These are phyloP conservation scores for Erodium maritimum DNA, from an alignment of 345 rosid genomes.

Conservation along the genomic window DNA sequence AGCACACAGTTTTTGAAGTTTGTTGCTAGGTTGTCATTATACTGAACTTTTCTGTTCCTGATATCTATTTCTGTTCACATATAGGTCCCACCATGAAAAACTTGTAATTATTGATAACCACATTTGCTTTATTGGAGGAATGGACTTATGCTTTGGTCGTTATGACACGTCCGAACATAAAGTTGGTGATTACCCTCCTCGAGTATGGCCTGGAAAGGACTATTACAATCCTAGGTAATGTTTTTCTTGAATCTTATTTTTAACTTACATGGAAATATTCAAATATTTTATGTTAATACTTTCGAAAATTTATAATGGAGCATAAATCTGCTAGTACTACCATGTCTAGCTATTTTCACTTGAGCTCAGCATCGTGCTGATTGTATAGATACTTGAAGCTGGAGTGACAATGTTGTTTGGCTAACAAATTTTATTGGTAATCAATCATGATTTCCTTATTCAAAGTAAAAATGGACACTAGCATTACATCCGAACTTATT, in stretches of 20 bases:
- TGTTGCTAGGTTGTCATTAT: background rate
- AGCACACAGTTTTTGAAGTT: background rate
- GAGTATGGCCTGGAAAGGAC: conserved; percentile 95
- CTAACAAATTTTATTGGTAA: too few relatives aligned
- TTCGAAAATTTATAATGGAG: too few relatives aligned
- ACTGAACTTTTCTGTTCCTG: conserved; percentile 15
- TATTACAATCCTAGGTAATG: conserved; percentile 90
- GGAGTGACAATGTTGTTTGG: background rate
- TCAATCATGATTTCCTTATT: too few relatives aligned
- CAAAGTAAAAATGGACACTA: too few relatives aligned
- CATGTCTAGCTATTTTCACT: background rate
- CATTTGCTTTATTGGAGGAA: conserved; percentile 88
- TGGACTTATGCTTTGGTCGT: conserved; percentile 98
- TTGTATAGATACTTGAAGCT: background rate
- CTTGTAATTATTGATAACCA: conserved; percentile 85
- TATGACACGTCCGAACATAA: conserved; percentile 79
- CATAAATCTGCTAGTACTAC: background rate
- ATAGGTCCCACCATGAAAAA: conserved; percentile 99
- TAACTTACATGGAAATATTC: background rate
- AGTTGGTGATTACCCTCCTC: conserved; percentile 76
- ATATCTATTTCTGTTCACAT: conserved; percentile 19
- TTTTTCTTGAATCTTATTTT: conserved; percentile 5
- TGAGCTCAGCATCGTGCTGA: background rate
- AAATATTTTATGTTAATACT: background rate
- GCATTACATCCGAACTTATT: too few relatives aligned